Percentiles rank a stretch among this genome's conserved stretches.
Evolutionary conservation across 176 grass and related monocot genomes (phyloP).

Genomic region (Guadua angustifolia): DNA sequence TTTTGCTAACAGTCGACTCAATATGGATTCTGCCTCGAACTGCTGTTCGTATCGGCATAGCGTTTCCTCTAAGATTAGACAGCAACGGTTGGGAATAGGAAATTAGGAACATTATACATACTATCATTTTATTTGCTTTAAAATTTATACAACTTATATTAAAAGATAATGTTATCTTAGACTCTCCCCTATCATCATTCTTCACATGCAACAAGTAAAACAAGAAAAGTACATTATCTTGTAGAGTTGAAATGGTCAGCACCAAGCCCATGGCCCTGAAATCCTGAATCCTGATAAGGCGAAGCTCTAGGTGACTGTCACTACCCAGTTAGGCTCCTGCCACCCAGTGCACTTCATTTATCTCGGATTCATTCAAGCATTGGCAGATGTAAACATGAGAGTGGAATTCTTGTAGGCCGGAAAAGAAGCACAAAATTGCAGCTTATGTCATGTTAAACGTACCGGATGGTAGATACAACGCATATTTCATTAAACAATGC

Average conservation of each 20-base stretch:
- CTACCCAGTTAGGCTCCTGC: background rate
- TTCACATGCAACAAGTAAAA: background rate
- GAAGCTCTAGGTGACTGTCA: background rate
- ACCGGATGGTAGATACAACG: background rate
- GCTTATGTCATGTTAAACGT: constrained; percentile 9
- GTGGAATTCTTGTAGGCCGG: constrained; percentile 10
- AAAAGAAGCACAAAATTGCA: constrained; percentile 21
- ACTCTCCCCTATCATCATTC: no score
- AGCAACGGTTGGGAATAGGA: no score
- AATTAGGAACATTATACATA: no score
- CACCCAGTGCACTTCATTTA: background rate
- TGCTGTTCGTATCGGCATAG: no score
- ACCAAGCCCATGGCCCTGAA: background rate
- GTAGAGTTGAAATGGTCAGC: background rate
- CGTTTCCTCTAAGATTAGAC: no score
- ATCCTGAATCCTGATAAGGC: background rate
- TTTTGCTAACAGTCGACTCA: no score
- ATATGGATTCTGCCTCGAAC: no score
- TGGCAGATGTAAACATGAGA: background rate
- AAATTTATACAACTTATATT: no score
- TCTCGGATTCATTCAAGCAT: background rate
- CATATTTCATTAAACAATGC: constrained; percentile 21
- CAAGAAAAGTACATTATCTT: background rate
- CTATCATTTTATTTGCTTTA: no score
- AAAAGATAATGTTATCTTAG: no score